A percentile compares a stretch with the other conserved stretches of the same genome.
These are phyloP conservation scores for Eucalyptus melliodora DNA, from an alignment of 345 rosid genomes.

Conservation along the genomic window DNA sequence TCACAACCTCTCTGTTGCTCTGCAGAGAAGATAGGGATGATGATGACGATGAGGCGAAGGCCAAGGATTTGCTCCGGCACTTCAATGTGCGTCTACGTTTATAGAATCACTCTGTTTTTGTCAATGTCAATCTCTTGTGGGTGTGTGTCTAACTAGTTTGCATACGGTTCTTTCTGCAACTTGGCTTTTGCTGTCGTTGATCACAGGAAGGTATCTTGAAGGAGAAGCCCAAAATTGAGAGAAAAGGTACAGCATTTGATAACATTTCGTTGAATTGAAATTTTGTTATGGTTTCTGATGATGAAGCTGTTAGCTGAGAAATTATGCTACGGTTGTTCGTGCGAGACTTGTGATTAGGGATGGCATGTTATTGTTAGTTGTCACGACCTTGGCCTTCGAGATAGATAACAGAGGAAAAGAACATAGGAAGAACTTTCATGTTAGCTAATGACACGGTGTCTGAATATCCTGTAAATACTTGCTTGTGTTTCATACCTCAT, in stretches of 20 bases:
- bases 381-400: background rate
- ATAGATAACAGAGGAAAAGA: background rate
- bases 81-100: conserved; percentile 9
- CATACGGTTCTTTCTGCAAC: background rate
- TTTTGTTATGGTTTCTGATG: background rate
- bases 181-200: background rate
- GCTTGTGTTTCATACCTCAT: background rate
- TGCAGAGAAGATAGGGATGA: conserved; percentile 57
- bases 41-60: conserved; percentile 24
- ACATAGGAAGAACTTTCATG: background rate
- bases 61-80: conserved; percentile 55
- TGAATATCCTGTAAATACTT: background rate
- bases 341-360: background rate
- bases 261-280: background rate
- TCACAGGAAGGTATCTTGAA: conserved; percentile 26
- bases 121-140: background rate
- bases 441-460: background rate
- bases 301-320: background rate
- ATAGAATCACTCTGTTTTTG: background rate
- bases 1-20: background rate
- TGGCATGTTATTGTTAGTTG: background rate
- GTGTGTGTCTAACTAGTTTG: background rate
- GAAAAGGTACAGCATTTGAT: conserved; percentile 16
- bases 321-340: background rate
- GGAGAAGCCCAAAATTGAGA: conserved; percentile 33